Conservation (phyloP, 345 rosid genomes). For the Ceriops decandra region DNA sequence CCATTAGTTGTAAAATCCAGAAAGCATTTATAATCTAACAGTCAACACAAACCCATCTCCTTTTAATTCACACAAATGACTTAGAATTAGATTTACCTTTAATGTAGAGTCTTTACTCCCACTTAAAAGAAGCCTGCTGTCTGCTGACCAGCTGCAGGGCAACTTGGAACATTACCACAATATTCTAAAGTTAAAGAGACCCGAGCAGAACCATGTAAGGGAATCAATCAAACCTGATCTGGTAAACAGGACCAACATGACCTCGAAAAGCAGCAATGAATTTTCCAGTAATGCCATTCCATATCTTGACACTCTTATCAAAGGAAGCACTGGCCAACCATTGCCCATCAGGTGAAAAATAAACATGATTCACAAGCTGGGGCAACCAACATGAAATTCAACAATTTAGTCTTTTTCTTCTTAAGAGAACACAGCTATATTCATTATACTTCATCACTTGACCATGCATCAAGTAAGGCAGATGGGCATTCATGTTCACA, state of each 20-base stretch:
- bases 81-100: slow-evolving; percentile 46
- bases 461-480: too few relatives aligned
- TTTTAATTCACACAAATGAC: background rate
- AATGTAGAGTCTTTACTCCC: slow-evolving; percentile 95
- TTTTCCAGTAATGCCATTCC: slow-evolving; percentile 87
- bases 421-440: too few relatives aligned
- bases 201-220: background rate
- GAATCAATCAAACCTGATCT: slow-evolving; percentile 55
- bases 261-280: slow-evolving; percentile 84
- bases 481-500: too few relatives aligned
- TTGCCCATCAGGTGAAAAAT: slow-evolving; percentile 93
- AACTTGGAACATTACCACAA: slow-evolving; percentile 12
- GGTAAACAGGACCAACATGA: slow-evolving; percentile 95
- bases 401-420: background rate
- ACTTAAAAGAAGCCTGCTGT: slow-evolving; percentile 91
- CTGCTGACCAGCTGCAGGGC: slow-evolving; percentile 86
- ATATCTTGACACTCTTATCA: slow-evolving; percentile 83
- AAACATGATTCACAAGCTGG: slow-evolving; percentile 93
- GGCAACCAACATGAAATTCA: slow-evolving; percentile 17
- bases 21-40: background rate
- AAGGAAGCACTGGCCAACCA: slow-evolving; percentile 99
- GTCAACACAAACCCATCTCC: too few relatives aligned
- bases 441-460: too few relatives aligned
- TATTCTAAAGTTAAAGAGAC: background rate
- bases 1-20: background rate